These are phyloP conservation scores for Penicillium egyptiacum DNA, from an alignment of 495 filamentous ascomycete genomes.

Conservation along the genomic window DNA sequence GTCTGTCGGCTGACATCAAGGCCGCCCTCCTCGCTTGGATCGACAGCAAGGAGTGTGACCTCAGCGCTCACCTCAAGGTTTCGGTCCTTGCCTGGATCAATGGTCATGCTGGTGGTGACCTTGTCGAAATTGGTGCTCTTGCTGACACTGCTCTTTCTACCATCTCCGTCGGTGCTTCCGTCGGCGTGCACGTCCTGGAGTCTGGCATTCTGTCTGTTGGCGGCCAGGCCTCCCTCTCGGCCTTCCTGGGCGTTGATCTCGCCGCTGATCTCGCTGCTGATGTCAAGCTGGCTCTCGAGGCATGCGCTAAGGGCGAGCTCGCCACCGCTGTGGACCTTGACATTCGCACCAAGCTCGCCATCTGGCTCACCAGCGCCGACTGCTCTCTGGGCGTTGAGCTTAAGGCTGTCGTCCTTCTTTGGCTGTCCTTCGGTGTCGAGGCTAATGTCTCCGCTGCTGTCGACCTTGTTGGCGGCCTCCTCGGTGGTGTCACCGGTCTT, in stretches of 20 bases:
- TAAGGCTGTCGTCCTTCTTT: conserved; percentile 45
- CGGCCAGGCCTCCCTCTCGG: conserved; percentile 37
- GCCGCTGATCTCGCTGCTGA: conserved; percentile 30
- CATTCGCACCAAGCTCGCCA: conserved; percentile 35
- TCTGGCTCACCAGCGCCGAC: conserved; percentile 40
- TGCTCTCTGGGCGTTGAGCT: conserved; percentile 44
- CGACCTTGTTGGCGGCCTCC: conserved; percentile 31
- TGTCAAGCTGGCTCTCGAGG: conserved; percentile 32
- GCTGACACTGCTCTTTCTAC: conserved; percentile 33
- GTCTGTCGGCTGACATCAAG: conserved; percentile 39
- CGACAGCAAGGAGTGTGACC: conserved; percentile 29
- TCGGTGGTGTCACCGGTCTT: conserved; percentile 33
- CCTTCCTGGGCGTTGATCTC: conserved; percentile 38
- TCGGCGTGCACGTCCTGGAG: conserved; percentile 35
- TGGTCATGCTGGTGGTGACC: conserved; percentile 31
- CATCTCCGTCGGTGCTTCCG: conserved; percentile 40
- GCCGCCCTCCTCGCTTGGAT: conserved; percentile 38
- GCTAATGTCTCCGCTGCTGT: conserved; percentile 32
- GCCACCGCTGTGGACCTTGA: conserved; percentile 33
- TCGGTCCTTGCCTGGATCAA: conserved; percentile 40
- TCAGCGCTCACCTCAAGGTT: conserved; percentile 33
- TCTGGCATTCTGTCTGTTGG: conserved; percentile 31
- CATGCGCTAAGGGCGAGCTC: conserved; percentile 35
- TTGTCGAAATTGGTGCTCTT: conserved; percentile 31
- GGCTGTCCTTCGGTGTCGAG: conserved; percentile 40